These are phyloP conservation scores for Klebsormidium nitens DNA, from an alignment of 139 green algal species.

Conservation along the genomic window DNA sequence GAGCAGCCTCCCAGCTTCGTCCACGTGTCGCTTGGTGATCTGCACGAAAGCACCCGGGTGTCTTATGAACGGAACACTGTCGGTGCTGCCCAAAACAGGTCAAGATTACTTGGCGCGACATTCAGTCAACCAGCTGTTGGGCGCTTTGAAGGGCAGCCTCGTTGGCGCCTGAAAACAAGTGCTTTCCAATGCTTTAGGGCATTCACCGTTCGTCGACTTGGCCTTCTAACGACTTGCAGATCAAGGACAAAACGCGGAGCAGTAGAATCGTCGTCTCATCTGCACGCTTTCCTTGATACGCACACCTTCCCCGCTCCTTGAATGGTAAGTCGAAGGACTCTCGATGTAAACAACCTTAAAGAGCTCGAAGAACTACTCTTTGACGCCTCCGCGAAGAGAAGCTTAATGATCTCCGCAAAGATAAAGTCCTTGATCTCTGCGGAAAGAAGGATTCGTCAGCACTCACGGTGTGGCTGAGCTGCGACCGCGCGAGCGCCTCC, in stretches of 20 bases:
- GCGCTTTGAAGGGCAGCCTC: not conserved
- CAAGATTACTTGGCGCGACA: not conserved
- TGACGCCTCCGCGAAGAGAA: not conserved
- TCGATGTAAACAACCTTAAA: conserved; percentile 4
- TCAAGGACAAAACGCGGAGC: too few species aligned
- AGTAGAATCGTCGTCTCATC: too few species aligned
- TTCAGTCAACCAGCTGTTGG: not conserved
- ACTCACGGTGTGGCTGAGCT: conserved; percentile 10
- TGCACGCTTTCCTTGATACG: too few species aligned
- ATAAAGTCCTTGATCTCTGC: not conserved
- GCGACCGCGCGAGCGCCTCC: conserved; percentile 68
- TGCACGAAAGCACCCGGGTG: not conserved
- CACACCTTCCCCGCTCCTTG: not conserved
- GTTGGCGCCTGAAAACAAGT: not conserved
- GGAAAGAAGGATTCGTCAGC: not conserved
- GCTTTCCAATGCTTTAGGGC: not conserved
- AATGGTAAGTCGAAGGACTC: not conserved
- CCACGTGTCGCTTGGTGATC: conserved; percentile 48
- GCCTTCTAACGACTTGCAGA: too few species aligned
- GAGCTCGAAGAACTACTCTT: not conserved
- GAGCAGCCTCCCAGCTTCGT: conserved; percentile 47
- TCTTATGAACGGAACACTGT: not conserved
- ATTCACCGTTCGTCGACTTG: too few species aligned
- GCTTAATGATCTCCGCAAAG: not conserved
- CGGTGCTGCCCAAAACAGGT: not conserved